Evolutionary conservation across 139 green algal genomes (phyloP).

Genomic region (Closterium sp.): DNA sequence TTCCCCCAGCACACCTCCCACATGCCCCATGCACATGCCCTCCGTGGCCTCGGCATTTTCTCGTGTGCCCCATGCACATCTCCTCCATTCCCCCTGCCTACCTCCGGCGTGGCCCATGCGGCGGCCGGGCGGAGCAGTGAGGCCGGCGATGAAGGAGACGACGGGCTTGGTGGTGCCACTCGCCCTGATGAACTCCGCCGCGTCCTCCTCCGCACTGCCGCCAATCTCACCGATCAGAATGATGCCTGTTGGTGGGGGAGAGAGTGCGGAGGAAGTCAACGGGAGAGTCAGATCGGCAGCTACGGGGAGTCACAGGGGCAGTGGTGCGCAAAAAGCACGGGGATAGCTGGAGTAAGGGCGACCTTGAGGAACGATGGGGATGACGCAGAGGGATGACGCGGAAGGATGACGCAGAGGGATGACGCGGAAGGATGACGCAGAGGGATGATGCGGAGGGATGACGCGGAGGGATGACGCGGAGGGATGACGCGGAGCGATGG

Average conservation of each 20-base stretch:
- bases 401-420: not conserved
- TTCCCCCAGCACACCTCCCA: too few species aligned
- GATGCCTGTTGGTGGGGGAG: constrained; percentile 65
- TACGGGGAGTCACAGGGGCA: not conserved
- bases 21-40: not conserved
- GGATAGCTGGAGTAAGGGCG: too few species aligned
- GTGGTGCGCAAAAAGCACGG: not conserved
- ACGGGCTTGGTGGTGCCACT: constrained; percentile 92
- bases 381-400: not conserved
- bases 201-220: constrained; percentile 96
- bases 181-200: constrained; percentile 75
- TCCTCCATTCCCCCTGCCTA: constrained; percentile 6
- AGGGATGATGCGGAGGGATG: too few species aligned
- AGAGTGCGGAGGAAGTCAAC: too few species aligned
- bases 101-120: constrained; percentile 96
- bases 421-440: too few species aligned
- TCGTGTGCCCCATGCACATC: constrained; percentile 92
- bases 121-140: constrained; percentile 92
- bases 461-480: too few species aligned
- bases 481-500: too few species aligned
- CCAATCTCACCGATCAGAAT: constrained; percentile 99
- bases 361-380: not conserved
- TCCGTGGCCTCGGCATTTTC: constrained; percentile 29
- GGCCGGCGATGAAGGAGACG: constrained; percentile 97
- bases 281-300: too few species aligned